Evolutionary conservation across 23 red algal species (phyloP), one percentile per base, ranked within the genome.

Genomic region (Gracilaria gracilis): DNA sequence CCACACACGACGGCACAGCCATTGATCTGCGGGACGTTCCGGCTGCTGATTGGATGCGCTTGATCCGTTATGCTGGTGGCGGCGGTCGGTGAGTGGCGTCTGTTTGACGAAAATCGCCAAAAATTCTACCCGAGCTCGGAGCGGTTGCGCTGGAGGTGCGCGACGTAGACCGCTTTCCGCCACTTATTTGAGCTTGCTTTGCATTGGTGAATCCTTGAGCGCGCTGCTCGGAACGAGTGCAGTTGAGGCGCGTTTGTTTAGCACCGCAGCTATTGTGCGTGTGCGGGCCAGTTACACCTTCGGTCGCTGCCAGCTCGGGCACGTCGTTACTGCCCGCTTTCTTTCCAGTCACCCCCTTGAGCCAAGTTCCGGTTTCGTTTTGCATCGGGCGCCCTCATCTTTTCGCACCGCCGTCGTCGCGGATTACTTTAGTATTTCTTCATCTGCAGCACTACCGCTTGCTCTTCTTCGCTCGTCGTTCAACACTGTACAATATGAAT

Each of bases 401-500:
- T n/a, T n/a, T n/a, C n/a, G n/a, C n/a, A n/a, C n/a, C n/a, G n/a
- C n/a, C n/a, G n/a, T n/a, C n/a, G n/a, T n/a, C n/a, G n/a, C n/a
- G n/a, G n/a, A n/a, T n/a, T n/a, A n/a, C n/a, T n/a, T n/a, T n/a
- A n/a, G n/a, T n/a, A n/a, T n/a, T n/a, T n/a, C n/a, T n/a, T n/a
- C n/a, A n/a, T n/a, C n/a, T n/a, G n/a, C n/a, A n/a, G n/a, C n/a
- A n/a, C n/a, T n/a, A n/a, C n/a, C n/a, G n/a, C n/a, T n/a, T n/a
- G n/a, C n/a, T 67, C 20, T 67, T 24, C 20, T 24, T 67, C 33
- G 11, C 16, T 1, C 16, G 17, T 15, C 51, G 51, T 19, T 57
- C 11, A 4, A 27, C 44, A 36, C 29, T 35, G 55, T 36, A 81
- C 49, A 47, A 25, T 65, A 88, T 88, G 84, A 66, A 88, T 34